Conservation (phyloP, 352 stramenopile genomes). For the Phytophthora syringae region DNA sequence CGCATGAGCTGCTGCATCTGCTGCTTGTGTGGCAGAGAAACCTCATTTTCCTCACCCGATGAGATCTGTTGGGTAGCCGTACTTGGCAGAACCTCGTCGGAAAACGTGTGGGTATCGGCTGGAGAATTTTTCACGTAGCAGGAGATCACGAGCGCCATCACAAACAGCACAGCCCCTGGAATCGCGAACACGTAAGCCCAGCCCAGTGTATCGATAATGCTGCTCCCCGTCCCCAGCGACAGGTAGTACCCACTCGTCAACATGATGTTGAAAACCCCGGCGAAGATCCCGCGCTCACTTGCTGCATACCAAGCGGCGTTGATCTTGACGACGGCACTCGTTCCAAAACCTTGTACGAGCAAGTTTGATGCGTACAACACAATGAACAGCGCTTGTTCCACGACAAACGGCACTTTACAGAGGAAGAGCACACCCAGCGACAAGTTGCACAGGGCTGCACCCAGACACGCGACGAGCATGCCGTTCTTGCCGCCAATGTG, state of each 20-base stretch:
- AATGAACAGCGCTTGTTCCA: slow-evolving; percentile 53
- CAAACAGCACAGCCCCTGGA: slow-evolving; percentile 44
- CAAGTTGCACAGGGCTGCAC: slow-evolving; percentile 61
- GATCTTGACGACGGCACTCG: slow-evolving; percentile 76
- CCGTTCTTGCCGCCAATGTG: slow-evolving; percentile 64
- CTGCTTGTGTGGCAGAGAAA: slow-evolving; percentile 42
- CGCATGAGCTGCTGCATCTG: slow-evolving; percentile 58
- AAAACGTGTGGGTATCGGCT: slow-evolving; percentile 32
- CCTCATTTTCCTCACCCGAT: slow-evolving; percentile 12
- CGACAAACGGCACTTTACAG: slow-evolving; percentile 22
- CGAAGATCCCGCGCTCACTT: slow-evolving; percentile 63
- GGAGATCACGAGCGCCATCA: slow-evolving; percentile 55
- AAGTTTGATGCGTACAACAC: slow-evolving; percentile 65
- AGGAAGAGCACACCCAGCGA: slow-evolving; percentile 56
- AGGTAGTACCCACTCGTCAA: slow-evolving; percentile 72
- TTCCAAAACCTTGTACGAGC: slow-evolving; percentile 69
- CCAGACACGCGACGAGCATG: slow-evolving; percentile 64
- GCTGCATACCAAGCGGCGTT: slow-evolving; percentile 68
- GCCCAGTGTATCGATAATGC: slow-evolving; percentile 54
- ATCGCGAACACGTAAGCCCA: slow-evolving; percentile 68
- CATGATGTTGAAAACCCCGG: slow-evolving; percentile 79
- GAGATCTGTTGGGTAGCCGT: not conserved
- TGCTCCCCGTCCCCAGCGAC: slow-evolving; percentile 57
- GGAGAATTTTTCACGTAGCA: slow-evolving; percentile 61
- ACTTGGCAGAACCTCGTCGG: not conserved